These are phyloP conservation scores for Aureobasidium musti DNA, from an alignment of 2,329 filamentous ascomycete genomes.

Conservation along the genomic window DNA sequence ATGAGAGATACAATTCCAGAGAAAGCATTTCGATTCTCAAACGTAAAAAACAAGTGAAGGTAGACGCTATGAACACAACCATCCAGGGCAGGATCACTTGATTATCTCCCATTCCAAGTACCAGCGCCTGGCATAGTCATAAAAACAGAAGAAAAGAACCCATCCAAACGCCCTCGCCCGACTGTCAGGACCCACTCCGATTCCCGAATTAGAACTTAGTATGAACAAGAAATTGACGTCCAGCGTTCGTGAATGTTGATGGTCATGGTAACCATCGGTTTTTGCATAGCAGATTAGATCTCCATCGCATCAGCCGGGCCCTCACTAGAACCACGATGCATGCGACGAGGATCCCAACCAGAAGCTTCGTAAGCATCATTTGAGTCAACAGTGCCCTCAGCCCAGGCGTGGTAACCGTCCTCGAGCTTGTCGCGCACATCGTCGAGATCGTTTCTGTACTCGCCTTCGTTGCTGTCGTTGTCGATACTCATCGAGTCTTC, in stretches of 20 bases:
- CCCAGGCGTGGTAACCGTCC: slow-evolving; percentile 37
- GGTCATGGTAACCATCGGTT: not conserved
- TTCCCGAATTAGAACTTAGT: slow-evolving; percentile 13
- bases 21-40: not conserved
- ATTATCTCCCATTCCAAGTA: slow-evolving; percentile 16
- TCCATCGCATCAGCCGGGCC: slow-evolving; percentile 32
- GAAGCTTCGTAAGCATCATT: slow-evolving; percentile 33
- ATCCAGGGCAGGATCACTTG: slow-evolving; percentile 14
- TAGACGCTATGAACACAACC: slow-evolving; percentile 9
- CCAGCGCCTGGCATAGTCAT: not conserved
- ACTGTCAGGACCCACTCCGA: not conserved
- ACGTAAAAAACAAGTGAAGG: not conserved
- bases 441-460: slow-evolving; percentile 40
- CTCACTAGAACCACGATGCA: slow-evolving; percentile 31
- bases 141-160: not conserved
- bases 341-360: slow-evolving; percentile 30
- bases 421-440: slow-evolving; percentile 41
- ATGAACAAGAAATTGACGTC: slow-evolving; percentile 27
- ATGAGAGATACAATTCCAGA: not conserved
- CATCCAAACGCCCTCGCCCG: slow-evolving; percentile 8
- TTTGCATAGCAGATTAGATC: slow-evolving; percentile 27
- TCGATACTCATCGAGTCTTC: slow-evolving; percentile 29
- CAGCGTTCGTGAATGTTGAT: slow-evolving; percentile 19
- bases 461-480: slow-evolving; percentile 39
- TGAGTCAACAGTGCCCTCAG: slow-evolving; percentile 35